These are phyloP conservation scores for Ambrosiella cleistominuta DNA, from an alignment of 2,329 filamentous ascomycete species.

Conservation along the genomic window DNA sequence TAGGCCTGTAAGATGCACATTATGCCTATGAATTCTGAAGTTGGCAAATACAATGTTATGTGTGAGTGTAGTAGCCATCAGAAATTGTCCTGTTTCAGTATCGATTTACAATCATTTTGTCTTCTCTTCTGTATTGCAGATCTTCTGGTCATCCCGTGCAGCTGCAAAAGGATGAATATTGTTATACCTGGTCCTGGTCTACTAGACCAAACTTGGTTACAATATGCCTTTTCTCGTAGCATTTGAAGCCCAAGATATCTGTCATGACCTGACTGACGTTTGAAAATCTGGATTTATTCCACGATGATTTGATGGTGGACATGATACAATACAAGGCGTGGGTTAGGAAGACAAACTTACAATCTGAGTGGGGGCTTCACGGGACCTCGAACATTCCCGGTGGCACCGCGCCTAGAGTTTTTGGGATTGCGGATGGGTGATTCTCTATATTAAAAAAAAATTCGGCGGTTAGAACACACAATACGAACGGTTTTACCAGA, in stretches of 20 bases:
- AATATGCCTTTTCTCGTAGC: no score
- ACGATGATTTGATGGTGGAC: no score
- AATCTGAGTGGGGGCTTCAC: conserved; percentile 1
- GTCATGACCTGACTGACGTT: no score
- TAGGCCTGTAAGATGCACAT: no score
- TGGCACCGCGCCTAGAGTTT: conserved; percentile 6
- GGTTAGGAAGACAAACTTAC: conserved; percentile 1
- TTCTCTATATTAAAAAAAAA: conserved; percentile 1
- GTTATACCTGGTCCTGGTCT: background rate
- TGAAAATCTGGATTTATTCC: no score
- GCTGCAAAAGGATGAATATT: background rate
- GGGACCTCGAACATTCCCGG: background rate
- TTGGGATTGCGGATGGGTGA: conserved; percentile 3
- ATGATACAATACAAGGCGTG: background rate
- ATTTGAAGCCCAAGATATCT: background rate
- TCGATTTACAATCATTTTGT: background rate
- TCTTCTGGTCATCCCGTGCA: background rate
- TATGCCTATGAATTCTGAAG: no score
- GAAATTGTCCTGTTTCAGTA: background rate
- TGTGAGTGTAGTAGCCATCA: background rate
- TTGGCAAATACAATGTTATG: no score
- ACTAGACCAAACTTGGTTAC: no score
- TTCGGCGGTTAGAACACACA: background rate
- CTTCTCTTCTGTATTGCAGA: background rate
- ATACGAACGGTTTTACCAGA: background rate